Base-by-base conservation (phyloP, 371 early-diverging fungal species). In the Rhizomucor pusillus region DNA sequence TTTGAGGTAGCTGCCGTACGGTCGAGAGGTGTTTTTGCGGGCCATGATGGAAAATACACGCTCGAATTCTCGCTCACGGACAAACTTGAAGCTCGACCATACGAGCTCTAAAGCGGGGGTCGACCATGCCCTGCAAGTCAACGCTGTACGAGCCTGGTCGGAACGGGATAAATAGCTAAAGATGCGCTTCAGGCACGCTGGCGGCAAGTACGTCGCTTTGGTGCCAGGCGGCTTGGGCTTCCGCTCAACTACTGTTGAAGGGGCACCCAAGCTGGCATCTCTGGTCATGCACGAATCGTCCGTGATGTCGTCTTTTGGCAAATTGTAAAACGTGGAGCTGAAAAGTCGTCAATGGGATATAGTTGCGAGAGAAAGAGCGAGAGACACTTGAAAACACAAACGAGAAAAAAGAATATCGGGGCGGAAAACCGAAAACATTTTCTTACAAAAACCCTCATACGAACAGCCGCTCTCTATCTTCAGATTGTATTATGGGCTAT, bases 51-150 rank as follows among this genome's bases (percentile, higher is more conserved):
- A 54, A 54, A 76, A 76, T 40, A 66, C 66, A 47, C 71, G 60
- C 54, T 76, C 77, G 46, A 73, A 76, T 9, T 73, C 73, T 60
- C 62, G 54, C 43, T 68, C 66, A 50, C 66, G 63, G 11, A 63
- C 57, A 57, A 76, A 70, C 47, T 66, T 73, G 49, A 76, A 71
- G 45, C 34, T 55, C 29, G 71, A 53, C 77, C 77, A 76, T 37
- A 70, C 46, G 20, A 53, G 45, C 34, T 60, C 52, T 6, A 63
- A 16, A 0, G 69, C 60, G 29, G 57, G 56, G 0, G 47, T 36
- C 9, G 70, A 62, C 77, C 77, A 76, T 14, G 48, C 45, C 54
- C 57, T 60, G 37, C 67, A 73, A 14, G 63, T 60, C 23, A 65
- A 40, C 7, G 60, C 54, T 41, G 60, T 60, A 24, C 53, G 60